phyloP scores from a whole-genome alignment of 495 filamentous ascomycete species.

The Penicillium silybi region DNA sequence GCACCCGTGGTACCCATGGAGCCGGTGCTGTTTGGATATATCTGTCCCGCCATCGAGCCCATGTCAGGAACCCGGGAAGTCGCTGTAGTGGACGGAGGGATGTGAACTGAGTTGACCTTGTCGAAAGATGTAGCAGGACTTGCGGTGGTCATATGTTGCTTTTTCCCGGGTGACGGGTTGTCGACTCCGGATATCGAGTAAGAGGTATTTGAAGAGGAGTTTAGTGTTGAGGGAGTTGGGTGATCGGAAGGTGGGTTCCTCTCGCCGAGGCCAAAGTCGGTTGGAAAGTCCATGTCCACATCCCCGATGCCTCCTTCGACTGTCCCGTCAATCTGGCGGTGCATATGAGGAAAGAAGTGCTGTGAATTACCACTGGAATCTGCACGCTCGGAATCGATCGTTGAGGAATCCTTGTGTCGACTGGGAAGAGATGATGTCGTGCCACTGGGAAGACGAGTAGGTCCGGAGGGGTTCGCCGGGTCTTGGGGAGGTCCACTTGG shows the following conservation, averaged over 20 bases:
- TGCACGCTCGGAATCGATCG: not conserved
- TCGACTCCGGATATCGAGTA: slow-evolving; percentile 28
- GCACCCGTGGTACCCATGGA: slow-evolving; percentile 8
- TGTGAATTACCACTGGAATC: not conserved
- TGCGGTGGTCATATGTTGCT: slow-evolving; percentile 13
- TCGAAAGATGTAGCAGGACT: slow-evolving; percentile 14
- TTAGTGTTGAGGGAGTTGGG: slow-evolving; percentile 33
- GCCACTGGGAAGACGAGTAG: not conserved
- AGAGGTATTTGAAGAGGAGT: slow-evolving; percentile 34
- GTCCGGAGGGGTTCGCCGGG: not conserved
- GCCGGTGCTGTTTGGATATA: slow-evolving; percentile 10
- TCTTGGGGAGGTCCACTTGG: slow-evolving; percentile 2
- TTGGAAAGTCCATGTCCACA: slow-evolving; percentile 31
- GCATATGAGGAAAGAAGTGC: slow-evolving; percentile 4
- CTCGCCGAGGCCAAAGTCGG: slow-evolving; percentile 26
- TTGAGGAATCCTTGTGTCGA: slow-evolving; percentile 16
- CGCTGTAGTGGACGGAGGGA: slow-evolving; percentile 10
- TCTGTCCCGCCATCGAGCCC: slow-evolving; percentile 9
- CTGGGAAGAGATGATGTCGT: slow-evolving; percentile 25
- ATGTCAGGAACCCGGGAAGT: slow-evolving; percentile 11
- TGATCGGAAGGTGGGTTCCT: slow-evolving; percentile 33
- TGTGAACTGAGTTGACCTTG: slow-evolving; percentile 12
- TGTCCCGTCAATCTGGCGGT: not conserved
- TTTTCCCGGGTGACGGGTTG: slow-evolving; percentile 18
- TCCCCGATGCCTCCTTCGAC: slow-evolving; percentile 15